Base-by-base conservation (phyloP, 805 yeast species). In the Clavispora vitiphila region DNA sequence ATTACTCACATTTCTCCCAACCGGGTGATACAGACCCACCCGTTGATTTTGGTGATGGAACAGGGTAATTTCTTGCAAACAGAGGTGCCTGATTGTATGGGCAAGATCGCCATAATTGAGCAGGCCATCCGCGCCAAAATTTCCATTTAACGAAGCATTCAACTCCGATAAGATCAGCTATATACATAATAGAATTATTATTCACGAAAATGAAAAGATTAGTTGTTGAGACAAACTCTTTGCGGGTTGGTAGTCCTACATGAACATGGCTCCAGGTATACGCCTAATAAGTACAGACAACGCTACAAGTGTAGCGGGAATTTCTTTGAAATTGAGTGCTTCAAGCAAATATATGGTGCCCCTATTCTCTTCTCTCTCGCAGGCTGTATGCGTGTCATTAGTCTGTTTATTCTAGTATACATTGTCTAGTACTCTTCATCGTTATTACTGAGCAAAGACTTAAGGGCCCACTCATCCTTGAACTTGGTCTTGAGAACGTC, bases 381-480 rank as follows among this genome's bases (percentile, higher is more conserved):
- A n/a, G 11, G 15, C 11, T 4, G 19, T 35, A n/a, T n/a, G n/a
- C n/a, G 19, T 10, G 18, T n/a, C 27, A 19, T 37, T 37, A 14
- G 18, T 9, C n/a, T 26, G 21, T 29, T 30, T 30, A 29, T 22
- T 38, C 35, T 29, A 21, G 22, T n/a, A n/a, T 38, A 20, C 30
- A 26, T 29, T 6, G 23, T 18, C 41, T 32, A 47, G 29, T 42
- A 48, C 36, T 59, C 67, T 31, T 66, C 66, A 30, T 67, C 67
- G 47, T 73, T 77, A 44, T 79, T 82, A 35, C 75, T 71, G 53
- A 77, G 71, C 61, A 81, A 72, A 27, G 90, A 80, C 66, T 87
- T 87, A 58, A 93, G 77, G 38, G 89, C 90, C 91, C 96, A 93
- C 72, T 93, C 99, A 43, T 83, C 82, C 58, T 79, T 80, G 69